Percentiles rank a stretch among this genome's conserved stretches.
Conservation (phyloP, 805 yeast genomes). For the Sugiyamaella qingdaonensis region DNA sequence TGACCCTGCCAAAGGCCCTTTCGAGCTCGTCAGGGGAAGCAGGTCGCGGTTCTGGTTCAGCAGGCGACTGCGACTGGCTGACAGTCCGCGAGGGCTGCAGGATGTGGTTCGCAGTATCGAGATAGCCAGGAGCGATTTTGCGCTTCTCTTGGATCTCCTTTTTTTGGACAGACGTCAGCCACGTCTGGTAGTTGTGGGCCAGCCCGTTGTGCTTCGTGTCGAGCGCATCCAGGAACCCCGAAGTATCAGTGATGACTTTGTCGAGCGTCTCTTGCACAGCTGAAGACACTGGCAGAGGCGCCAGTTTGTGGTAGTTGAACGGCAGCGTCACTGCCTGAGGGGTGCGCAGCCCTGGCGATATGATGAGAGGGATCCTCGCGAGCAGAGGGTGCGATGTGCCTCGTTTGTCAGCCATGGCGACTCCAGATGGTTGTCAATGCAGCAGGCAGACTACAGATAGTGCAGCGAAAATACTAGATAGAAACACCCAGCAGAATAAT, state of each 20-base stretch:
- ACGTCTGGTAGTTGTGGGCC: constrained; percentile 26
- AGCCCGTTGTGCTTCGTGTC: constrained; percentile 28
- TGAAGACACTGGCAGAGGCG: constrained; percentile 35
- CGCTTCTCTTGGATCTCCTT: constrained; percentile 26
- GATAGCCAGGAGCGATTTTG: constrained; percentile 43
- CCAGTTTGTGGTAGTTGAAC: constrained; percentile 41
- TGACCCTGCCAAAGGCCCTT: constrained; percentile 25
- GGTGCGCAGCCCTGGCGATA: constrained; percentile 48
- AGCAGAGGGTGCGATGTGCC: constrained; percentile 45
- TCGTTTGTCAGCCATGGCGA: neutral
- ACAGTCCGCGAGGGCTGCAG: constrained; percentile 23
- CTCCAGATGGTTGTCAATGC: neutral
- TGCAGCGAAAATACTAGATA: too few relatives aligned
- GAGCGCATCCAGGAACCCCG: constrained; percentile 28
- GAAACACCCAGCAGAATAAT: too few relatives aligned
- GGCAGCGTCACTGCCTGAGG: constrained; percentile 55
- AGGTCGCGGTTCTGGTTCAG: neutral
- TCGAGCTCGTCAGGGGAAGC: constrained; percentile 21
- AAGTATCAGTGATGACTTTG: constrained; percentile 34
- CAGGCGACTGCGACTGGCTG: neutral
- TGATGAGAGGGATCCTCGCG: constrained; percentile 51
- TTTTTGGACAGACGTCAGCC: constrained; percentile 30
- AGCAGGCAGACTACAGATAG: constrained; percentile 3
- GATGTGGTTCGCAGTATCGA: constrained; percentile 29
- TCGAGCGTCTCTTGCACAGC: constrained; percentile 30